Base-by-base conservation (phyloP, 2,329 filamentous ascomycete species). In the Phaeosphaeriaceae sp. region DNA sequence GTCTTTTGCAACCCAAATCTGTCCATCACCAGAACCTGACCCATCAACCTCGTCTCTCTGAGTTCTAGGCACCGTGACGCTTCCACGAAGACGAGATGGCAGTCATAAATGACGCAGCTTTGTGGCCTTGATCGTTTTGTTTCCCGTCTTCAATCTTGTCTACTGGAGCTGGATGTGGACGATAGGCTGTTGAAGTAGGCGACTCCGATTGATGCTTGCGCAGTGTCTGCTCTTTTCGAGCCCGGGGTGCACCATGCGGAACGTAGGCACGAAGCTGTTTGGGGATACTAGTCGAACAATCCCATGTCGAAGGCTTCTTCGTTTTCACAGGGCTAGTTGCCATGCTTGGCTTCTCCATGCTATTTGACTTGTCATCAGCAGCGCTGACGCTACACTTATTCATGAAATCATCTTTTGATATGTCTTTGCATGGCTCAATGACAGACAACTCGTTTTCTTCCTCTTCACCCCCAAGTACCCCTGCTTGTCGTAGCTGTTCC, bases 401-500 rank as follows among this genome's bases (percentile, higher is more conserved):
- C 6, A n/a, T n/a, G n/a, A 26, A 26, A 26, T 8, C 6, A 26
- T 26, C 21, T 38, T 18, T 16, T 21, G 15, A n/a, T 39, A n/a
- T 23, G 13, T 16, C 13, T 13, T 45, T 21, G 16, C 34, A 41
- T 6, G 65, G 67, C 49, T 70, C 66, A 43, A 69, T 71, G 7
- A 70, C 47, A 3, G 64, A 58, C 42, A 67, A 16, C 1, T 58
- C 54, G 12, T 63, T 54, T 9, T 54, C 61, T 9, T 48, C 45
- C 6, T 39, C 29, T 3, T 61, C 54, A n/a, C 52, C 35, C 1
- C 59, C 51, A 17, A 65, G 47, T 20, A 70, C 11, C 0, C 61
- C 64, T n/a, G 70, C 37, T 7, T 63, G 45, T 29, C 46, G 42
- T 21, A 70, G 41, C 50, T 69, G 66, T 3, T 63, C 58, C 61